Evolutionary conservation across 139 green algal species (phyloP).

Genomic region (Chlorella vulgaris): DNA sequence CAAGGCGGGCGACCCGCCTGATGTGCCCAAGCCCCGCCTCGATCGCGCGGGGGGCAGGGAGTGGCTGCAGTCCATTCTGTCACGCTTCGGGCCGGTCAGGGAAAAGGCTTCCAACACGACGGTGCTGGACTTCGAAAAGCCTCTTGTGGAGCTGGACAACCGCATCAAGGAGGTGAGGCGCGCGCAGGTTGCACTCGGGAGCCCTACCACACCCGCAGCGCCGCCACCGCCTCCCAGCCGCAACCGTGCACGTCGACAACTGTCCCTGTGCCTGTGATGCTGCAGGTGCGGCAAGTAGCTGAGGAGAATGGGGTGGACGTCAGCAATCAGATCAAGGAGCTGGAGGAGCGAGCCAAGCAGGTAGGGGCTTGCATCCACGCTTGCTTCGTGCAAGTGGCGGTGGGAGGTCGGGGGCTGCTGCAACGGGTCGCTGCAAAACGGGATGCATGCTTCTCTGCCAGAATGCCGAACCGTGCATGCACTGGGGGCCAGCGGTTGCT

Average conservation of each 20-base stretch:
- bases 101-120: constrained; percentile 71
- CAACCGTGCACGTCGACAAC: not conserved
- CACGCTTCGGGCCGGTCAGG: constrained; percentile 77
- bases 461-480: too few species aligned
- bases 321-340: constrained; percentile 78
- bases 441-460: too few species aligned
- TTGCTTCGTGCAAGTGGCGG: not conserved
- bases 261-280: not conserved
- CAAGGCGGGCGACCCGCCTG: constrained; percentile 41
- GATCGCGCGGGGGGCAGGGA: constrained; percentile 40
- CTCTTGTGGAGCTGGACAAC: constrained; percentile 95
- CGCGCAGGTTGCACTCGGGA: not conserved
- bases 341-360: constrained; percentile 83
- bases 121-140: constrained; percentile 96
- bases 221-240: not conserved
- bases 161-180: constrained; percentile 92
- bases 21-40: constrained; percentile 51
- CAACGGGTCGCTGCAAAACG: too few species aligned
- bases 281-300: constrained; percentile 86
- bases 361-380: constrained; percentile 51
- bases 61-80: constrained; percentile 60
- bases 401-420: not conserved
- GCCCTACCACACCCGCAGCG: not conserved
- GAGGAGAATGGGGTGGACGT: constrained; percentile 96
- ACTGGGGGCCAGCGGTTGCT: too few species aligned